Evolutionary conservation across 352 stramenopile genomes (phyloP).

Genomic region (Blastocystis hominis): DNA sequence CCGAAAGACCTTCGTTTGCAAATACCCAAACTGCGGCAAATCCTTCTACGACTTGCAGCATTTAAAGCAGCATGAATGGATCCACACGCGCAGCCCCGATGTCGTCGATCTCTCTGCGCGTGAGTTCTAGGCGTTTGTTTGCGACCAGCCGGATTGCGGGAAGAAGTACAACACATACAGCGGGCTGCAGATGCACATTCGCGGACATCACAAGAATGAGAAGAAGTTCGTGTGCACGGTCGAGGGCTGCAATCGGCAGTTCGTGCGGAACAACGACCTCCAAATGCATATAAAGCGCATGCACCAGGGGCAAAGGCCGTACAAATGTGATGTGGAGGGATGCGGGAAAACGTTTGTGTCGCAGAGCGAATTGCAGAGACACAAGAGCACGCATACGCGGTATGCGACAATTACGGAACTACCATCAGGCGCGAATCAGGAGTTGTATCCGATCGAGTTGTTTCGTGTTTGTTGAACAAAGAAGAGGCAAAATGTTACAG

Average conservation of each 20-base stretch:
- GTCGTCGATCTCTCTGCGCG: not conserved
- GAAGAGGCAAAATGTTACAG: not conserved
- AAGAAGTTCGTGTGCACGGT: not conserved
- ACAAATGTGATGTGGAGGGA: slow-evolving; percentile 30
- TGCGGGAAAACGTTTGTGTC: slow-evolving; percentile 24
- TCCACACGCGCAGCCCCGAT: slow-evolving; percentile 44
- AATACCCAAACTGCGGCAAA: slow-evolving; percentile 32
- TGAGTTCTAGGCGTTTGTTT: slow-evolving; percentile 5
- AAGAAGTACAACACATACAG: slow-evolving; percentile 57
- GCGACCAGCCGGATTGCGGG: not conserved
- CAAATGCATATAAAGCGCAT: not conserved
- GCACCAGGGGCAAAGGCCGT: not conserved
- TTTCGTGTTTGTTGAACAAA: slow-evolving; percentile 15
- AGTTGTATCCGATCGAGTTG: not conserved
- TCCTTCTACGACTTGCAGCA: slow-evolving; percentile 52
- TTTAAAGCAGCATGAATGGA: slow-evolving; percentile 38
- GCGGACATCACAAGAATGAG: slow-evolving; percentile 23
- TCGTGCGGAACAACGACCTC: slow-evolving; percentile 18
- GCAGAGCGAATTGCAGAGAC: slow-evolving; percentile 5
- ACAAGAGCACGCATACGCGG: not conserved
- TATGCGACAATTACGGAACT: not conserved
- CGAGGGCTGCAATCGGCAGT: slow-evolving; percentile 11
- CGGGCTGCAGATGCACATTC: slow-evolving; percentile 50
- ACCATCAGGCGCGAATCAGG: not conserved
- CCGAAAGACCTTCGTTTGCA: slow-evolving; percentile 7